phyloP scores from a whole-genome alignment of 352 stramenopile genomes.

The Globisporangium solare region DNA sequence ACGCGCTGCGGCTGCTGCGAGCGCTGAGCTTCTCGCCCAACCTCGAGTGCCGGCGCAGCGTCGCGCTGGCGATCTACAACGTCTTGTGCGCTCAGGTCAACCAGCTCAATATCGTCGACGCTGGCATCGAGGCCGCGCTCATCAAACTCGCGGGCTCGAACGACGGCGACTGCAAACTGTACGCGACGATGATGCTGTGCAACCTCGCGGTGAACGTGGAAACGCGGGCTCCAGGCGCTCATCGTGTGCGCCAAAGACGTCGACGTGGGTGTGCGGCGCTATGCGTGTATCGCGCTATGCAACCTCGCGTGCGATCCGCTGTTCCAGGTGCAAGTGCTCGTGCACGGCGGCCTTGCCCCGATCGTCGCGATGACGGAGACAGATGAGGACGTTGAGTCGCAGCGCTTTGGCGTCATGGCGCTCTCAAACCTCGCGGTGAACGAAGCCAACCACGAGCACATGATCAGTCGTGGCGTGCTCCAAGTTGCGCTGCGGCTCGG shows the following conservation, averaged over 20 bases:
- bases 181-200: slow-evolving; percentile 93
- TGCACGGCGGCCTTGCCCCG: slow-evolving; percentile 89
- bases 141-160: slow-evolving; percentile 75
- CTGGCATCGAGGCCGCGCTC: slow-evolving; percentile 84
- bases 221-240: slow-evolving; percentile 90
- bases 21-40: slow-evolving; percentile 75
- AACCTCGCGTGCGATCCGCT: slow-evolving; percentile 91
- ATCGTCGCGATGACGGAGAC: slow-evolving; percentile 79
- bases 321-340: slow-evolving; percentile 90
- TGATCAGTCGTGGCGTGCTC: slow-evolving; percentile 88
- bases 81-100: slow-evolving; percentile 91
- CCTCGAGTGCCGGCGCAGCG: slow-evolving; percentile 89
- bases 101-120: slow-evolving; percentile 87
- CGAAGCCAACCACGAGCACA: slow-evolving; percentile 90
- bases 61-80: slow-evolving; percentile 93
- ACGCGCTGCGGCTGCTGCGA: slow-evolving; percentile 74
- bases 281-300: slow-evolving; percentile 93
- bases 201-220: slow-evolving; percentile 95
- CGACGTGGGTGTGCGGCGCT: slow-evolving; percentile 79
- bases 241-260: slow-evolving; percentile 87
- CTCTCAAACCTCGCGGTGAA: slow-evolving; percentile 93
- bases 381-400: slow-evolving; percentile 69
- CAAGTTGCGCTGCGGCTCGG: slow-evolving; percentile 74
- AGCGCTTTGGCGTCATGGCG: slow-evolving; percentile 93
- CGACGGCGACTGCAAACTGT: slow-evolving; percentile 92